Evolutionary conservation across 805 yeast species (phyloP).

Genomic region (Huiozyma naganishii): DNA sequence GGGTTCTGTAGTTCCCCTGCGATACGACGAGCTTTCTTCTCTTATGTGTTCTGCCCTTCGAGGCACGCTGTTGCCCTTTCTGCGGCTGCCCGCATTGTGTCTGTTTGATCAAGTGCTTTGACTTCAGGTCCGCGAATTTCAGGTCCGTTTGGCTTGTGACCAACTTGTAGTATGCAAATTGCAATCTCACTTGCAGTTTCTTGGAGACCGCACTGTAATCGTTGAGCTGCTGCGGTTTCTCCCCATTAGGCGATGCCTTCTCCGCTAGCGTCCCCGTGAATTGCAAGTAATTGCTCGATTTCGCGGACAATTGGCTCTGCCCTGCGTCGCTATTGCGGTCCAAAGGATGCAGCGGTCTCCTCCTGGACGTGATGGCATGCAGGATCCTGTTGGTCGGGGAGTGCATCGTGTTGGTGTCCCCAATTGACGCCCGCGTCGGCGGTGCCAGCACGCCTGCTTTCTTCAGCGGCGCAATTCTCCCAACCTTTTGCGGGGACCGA

Average conservation of each 20-base stretch:
- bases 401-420: background rate
- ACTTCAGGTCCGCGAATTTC: constrained; percentile 12
- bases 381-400: constrained; percentile 4
- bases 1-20: constrained; percentile 21
- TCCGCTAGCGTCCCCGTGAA: background rate
- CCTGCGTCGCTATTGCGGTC: background rate
- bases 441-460: background rate
- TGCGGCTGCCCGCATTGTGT: background rate
- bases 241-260: too few species aligned
- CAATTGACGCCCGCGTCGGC: background rate
- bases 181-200: constrained; percentile 36
- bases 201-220: constrained; percentile 16
- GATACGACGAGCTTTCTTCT: constrained; percentile 21
- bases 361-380: background rate
- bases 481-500: too few species aligned
- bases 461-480: background rate
- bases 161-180: constrained; percentile 42
- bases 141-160: constrained; percentile 35
- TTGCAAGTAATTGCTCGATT: background rate
- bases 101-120: background rate
- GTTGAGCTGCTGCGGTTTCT: background rate
- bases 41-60: constrained; percentile 1
- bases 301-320: background rate
- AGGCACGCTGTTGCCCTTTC: background rate
- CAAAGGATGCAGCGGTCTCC: background rate